Base-by-base conservation (phyloP, 768 basidiomycete genomes). In the Tulasnella sp. region DNA sequence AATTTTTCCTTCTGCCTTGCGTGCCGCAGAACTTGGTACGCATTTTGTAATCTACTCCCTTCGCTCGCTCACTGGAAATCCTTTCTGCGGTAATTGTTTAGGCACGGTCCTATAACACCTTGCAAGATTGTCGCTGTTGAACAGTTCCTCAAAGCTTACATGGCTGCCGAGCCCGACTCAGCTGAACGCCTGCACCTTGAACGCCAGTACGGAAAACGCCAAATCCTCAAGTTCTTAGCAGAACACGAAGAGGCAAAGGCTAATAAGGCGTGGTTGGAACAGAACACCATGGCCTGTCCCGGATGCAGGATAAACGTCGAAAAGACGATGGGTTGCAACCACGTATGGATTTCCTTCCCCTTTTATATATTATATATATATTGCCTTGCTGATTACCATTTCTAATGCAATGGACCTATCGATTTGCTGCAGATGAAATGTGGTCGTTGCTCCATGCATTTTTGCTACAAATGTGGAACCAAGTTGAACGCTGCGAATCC, bases 1-100 rank as follows among this genome's bases (percentile, higher is more conserved):
- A 86, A 86, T 5, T 96, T 90, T 85, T 91, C 92, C 0, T 97
- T 97, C 84, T 97, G 96, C 85, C 89, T 90, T 3, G 92, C 93
- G 82, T 98, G 96, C 84, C 89, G 88, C 81, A 89, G 91, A 68
- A 92, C 93, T 74, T 97, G 96, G 94, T 93, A 83, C 81, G 88
- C 82, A 8, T 27, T 27, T 36, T 36, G 18, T 34, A 18, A 19
- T 0, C 34, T 31, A 14, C 16, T 10, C 10, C 10, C 14, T 68
- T 4, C 73, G 72, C 68, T 46, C 18, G 27, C 76, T 31, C 74
- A 44, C 42, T 34, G 8, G 73, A 27, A 21, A 21, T 38, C 0
- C 68, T 48, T 21, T 52, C 52, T 52, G 31, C 14, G 7, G 76
- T 48, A 16, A 75, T 27, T 46, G 34, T 78, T 39, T 75, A 94